A percentile compares a stretch with the other conserved stretches of the same genome.
These are phyloP conservation scores for Rhipidocladum racemiflorum DNA, from an alignment of 176 grass and related monocot species.

Conservation along the genomic window DNA sequence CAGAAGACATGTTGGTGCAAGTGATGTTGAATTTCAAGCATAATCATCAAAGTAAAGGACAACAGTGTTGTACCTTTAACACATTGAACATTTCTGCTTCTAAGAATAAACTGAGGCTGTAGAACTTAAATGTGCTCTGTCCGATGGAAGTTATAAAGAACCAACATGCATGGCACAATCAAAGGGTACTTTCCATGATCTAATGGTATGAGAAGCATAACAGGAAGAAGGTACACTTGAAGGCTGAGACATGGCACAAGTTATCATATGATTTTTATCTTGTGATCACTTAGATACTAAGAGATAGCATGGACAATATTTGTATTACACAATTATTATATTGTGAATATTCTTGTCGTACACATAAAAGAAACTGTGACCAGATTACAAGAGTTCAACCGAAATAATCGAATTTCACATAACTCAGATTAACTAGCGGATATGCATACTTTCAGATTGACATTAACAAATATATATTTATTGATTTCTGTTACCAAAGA, in stretches of 20 bases:
- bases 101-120: constrained; percentile 28
- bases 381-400: not conserved
- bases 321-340: not conserved
- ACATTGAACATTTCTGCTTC: constrained; percentile 31
- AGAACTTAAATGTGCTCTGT: constrained; percentile 34
- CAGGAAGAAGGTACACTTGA: constrained; percentile 24
- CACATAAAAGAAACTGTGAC: not conserved
- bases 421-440: not conserved
- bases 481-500: not conserved
- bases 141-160: constrained; percentile 24
- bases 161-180: constrained; percentile 12
- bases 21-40: constrained; percentile 37
- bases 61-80: constrained; percentile 35
- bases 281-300: constrained; percentile 21
- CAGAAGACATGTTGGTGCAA: constrained; percentile 36
- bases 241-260: constrained; percentile 37
- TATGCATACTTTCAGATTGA: not conserved
- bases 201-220: constrained; percentile 23
- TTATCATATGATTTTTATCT: constrained; percentile 29
- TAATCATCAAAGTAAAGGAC: constrained; percentile 30
- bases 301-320: constrained; percentile 2
- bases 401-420: not conserved
- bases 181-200: constrained; percentile 26
- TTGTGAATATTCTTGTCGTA: not conserved
- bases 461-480: not conserved